These are phyloP conservation scores for Geotrichum klebahnii DNA, from an alignment of 1,139 yeast genomes.

Conservation along the genomic window DNA sequence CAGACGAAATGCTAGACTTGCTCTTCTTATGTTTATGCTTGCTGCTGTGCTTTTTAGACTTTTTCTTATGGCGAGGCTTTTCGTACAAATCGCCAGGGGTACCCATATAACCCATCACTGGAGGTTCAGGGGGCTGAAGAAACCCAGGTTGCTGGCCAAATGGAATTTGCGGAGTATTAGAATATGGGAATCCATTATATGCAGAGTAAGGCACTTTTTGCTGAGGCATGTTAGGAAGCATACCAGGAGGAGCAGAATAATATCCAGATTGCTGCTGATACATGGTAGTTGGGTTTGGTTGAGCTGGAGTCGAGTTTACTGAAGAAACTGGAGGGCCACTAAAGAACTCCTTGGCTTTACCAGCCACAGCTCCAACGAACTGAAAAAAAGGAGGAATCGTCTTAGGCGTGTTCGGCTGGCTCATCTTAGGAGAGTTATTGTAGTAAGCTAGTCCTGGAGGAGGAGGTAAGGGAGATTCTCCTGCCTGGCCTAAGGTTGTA, in stretches of 20 bases:
- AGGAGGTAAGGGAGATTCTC: background rate
- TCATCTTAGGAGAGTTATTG: background rate
- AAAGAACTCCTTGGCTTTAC: conserved; percentile 13
- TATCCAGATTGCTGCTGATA: background rate
- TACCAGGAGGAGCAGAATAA: too few relatives aligned
- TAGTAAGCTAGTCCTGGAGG: background rate
- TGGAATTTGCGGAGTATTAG: background rate
- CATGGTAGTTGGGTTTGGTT: background rate
- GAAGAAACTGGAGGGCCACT: background rate
- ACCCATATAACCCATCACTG: background rate
- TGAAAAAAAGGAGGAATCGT: conserved; percentile 15
- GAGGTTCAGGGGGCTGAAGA: background rate
- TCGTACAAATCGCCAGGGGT: background rate
- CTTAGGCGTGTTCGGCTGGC: conserved; percentile 6
- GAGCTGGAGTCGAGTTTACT: background rate
- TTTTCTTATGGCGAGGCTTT: background rate
- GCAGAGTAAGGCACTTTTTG: background rate
- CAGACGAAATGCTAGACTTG: background rate
- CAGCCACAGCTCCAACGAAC: conserved; percentile 18
- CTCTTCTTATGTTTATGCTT: background rate
- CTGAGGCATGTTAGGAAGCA: background rate
- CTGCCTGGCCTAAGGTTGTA: background rate
- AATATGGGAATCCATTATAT: background rate
- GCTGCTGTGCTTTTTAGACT: background rate
- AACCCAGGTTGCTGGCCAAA: background rate